Base-by-base conservation (phyloP, 2,329 filamentous ascomycete genomes). In the Fusarium transvaalense region DNA sequence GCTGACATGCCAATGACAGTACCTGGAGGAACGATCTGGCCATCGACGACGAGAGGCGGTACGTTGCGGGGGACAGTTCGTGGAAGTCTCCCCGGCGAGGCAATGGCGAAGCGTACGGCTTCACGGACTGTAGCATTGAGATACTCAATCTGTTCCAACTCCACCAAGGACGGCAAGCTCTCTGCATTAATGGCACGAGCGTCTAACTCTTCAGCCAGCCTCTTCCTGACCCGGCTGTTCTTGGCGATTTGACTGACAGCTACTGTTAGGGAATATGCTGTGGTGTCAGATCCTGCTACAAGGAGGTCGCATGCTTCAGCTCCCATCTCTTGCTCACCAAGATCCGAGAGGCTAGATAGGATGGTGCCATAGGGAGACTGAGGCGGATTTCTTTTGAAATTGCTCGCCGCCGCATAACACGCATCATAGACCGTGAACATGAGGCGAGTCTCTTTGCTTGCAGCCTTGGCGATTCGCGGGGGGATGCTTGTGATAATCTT, bases 101-200 rank as follows among this genome's bases (percentile, higher is more conserved):
- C 27, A 8, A 52, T 42, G 3, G 48, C 48, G 7, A 19, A 42
- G 1, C 48, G 27, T 10, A 52, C 27, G 2, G 48, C 10, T 25
- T 52, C 48, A 25, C 48, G 48, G 8, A 52, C 48, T 14, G 48
- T 10, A 3, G 48, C 48, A n/a, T 52, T 52, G 3, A 52, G 48
- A 4, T 52, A 52, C 25, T n/a, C 25, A 17, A 32, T 32, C 37
- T 52, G 27, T 42, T 52, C 48, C 48, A 52, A 42, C 10, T 41
- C 10, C 14, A 32, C 27, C 19, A 42, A 23, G 7, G 48, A 25
- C 10, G 48, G 48, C n/a, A 51, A 31, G 6, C 6, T 51, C 0
- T 31, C 14, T 5, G 13, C n/a, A n/a, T 31, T 15, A 2, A 17
- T 6, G 3, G 10, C 9, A 6, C 4, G 8, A 6, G 34, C 4